A percentile compares a stretch with the other conserved stretches of the same genome.
These are phyloP conservation scores for Dactylonectria estremocensis DNA, from an alignment of 2,329 filamentous ascomycete genomes.

Conservation along the genomic window DNA sequence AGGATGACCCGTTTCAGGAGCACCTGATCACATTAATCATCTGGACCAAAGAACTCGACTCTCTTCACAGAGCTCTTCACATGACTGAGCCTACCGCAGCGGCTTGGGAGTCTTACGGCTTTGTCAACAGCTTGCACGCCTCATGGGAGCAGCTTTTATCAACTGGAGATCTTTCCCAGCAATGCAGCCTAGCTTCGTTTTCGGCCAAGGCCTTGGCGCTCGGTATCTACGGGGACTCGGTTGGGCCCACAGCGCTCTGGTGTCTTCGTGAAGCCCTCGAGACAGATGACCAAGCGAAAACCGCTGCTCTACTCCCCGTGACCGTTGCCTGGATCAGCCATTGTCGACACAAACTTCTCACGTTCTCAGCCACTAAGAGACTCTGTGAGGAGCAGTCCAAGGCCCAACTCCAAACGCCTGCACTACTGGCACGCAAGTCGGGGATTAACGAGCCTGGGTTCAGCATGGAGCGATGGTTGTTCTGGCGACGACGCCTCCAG, in stretches of 20 bases:
- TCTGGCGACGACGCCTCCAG: conserved; percentile 3
- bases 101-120: conserved; percentile 26
- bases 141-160: conserved; percentile 2
- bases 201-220: conserved; percentile 12
- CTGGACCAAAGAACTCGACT: conserved; percentile 19
- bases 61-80: neutral
- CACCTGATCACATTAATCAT: conserved; percentile 8
- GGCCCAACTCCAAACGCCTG: rapidly evolving
- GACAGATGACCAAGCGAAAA: neutral
- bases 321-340: conserved; percentile 19
- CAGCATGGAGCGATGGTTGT: conserved; percentile 15
- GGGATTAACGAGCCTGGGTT: neutral
- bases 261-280: conserved; percentile 19
- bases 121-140: conserved; percentile 6
- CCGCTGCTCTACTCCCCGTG: neutral
- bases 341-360: conserved; percentile 1
- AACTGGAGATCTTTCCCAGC: neutral
- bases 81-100: too few species aligned
- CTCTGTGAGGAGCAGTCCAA: neutral
- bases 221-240: neutral
- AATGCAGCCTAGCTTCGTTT: conserved; percentile 17
- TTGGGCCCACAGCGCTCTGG: conserved; percentile 2
- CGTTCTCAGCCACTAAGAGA: neutral
- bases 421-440: neutral
- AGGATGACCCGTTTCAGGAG: conserved; percentile 14